These are phyloP conservation scores for Oryza glumipatula DNA, from an alignment of 176 grass and related monocot genomes.

Conservation along the genomic window DNA sequence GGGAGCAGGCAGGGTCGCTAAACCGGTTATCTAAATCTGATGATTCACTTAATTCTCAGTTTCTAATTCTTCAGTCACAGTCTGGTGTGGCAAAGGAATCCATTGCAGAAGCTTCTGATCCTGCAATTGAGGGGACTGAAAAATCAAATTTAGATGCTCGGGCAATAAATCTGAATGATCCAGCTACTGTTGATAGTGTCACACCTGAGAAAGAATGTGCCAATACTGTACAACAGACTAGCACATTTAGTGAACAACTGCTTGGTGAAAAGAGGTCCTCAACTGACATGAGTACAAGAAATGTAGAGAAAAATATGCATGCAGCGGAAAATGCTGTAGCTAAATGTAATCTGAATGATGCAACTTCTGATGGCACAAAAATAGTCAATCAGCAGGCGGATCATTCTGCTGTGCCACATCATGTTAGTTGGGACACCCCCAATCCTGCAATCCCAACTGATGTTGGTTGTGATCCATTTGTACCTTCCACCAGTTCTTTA, in stretches of 20 bases:
- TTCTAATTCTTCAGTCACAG: constrained; percentile 66
- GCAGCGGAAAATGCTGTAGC: constrained; percentile 41
- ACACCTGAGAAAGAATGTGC: constrained; percentile 57
- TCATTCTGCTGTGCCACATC: constrained; percentile 45
- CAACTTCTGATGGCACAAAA: constrained; percentile 44
- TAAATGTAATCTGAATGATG: constrained; percentile 52
- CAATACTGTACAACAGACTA: constrained; percentile 32
- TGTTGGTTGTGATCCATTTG: constrained; percentile 43
- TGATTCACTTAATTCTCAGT: constrained; percentile 79
- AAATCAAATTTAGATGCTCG: constrained; percentile 43
- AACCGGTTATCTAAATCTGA: constrained; percentile 90
- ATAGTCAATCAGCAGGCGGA: constrained; percentile 36
- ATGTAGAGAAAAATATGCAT: constrained; percentile 39
- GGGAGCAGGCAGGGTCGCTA: constrained; percentile 63
- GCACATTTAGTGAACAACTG: constrained; percentile 46
- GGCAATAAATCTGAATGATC: constrained; percentile 45
- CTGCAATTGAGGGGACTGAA: constrained; percentile 55
- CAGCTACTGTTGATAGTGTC: constrained; percentile 50
- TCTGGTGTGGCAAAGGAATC: constrained; percentile 58
- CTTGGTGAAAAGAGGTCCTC: constrained; percentile 48
- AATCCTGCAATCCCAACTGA: constrained; percentile 29
- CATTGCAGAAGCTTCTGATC: constrained; percentile 56
- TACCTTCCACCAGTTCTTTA: constrained; percentile 27
- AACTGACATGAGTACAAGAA: constrained; percentile 39
- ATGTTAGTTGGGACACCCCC: constrained; percentile 47